Evolutionary conservation across 768 basidiomycete genomes (phyloP).

Genomic region (Porphyrellus cyaneotinctus): DNA sequence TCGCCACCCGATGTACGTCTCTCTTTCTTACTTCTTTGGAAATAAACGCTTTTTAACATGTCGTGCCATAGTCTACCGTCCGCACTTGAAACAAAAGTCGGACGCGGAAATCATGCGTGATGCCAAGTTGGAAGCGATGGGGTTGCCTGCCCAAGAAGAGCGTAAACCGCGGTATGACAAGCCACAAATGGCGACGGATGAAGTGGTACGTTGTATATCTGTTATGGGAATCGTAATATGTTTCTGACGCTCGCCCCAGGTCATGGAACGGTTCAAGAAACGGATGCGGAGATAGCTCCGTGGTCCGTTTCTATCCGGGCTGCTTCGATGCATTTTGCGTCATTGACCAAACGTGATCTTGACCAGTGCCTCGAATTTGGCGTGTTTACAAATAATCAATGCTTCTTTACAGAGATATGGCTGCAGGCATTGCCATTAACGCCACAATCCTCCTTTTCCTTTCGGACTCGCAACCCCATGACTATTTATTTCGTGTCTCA

Average conservation of each 20-base stretch:
- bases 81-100: slow-evolving; percentile 76
- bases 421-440: too few species aligned
- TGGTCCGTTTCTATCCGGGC: too few species aligned
- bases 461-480: too few species aligned
- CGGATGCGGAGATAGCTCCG: slow-evolving; percentile 69
- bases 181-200: slow-evolving; percentile 86
- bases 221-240: neutral
- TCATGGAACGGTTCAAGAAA: slow-evolving; percentile 98
- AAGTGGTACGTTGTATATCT: slow-evolving; percentile 52
- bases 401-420: too few species aligned
- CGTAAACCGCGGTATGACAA: slow-evolving; percentile 46
- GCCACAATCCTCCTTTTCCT: too few species aligned
- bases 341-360: too few species aligned
- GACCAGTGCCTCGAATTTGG: too few species aligned
- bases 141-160: slow-evolving; percentile 48
- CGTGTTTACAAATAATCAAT: too few species aligned
- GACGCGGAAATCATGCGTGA: slow-evolving; percentile 86
- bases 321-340: too few species aligned
- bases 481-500: too few species aligned
- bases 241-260: slow-evolving; percentile 40
- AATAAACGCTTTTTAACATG: neutral
- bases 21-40: neutral
- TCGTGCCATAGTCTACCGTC: slow-evolving; percentile 66
- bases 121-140: slow-evolving; percentile 85
- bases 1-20: slow-evolving; percentile 78